Conservation (phyloP, 1,139 yeast genomes). For the Saccharomyces hybrid region DNA sequence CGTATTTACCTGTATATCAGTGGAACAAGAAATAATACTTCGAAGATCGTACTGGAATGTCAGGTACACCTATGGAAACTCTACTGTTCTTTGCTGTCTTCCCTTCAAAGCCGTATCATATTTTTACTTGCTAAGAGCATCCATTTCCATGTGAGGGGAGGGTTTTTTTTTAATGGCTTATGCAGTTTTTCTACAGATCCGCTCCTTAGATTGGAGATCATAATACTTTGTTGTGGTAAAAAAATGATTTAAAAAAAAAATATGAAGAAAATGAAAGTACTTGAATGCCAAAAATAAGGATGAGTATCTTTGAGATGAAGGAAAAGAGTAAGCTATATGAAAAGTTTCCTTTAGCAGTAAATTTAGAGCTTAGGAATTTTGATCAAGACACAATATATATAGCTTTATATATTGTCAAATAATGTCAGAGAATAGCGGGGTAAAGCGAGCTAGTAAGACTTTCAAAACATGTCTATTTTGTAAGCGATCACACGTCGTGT, state of each 20-base stretch:
- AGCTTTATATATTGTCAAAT: neutral
- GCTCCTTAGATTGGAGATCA: slow-evolving; percentile 3
- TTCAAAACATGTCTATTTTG: slow-evolving; percentile 77
- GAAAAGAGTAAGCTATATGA: neutral
- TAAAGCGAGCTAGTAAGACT: slow-evolving; percentile 15
- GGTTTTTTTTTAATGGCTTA: neutral
- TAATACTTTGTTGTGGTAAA: neutral
- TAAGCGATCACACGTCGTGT: slow-evolving; percentile 89
- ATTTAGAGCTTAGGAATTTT: neutral
- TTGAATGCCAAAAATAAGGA: neutral
- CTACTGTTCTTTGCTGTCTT: neutral
- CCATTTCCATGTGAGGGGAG: neutral
- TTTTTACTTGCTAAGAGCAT: neutral
- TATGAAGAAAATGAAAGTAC: neutral
- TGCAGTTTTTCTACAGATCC: neutral
- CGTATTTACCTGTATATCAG: neutral
- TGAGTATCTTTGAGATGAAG: neutral
- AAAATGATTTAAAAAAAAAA: neutral
- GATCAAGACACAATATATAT: neutral
- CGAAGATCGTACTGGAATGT: neutral
- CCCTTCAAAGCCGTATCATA: neutral
- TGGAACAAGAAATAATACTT: neutral
- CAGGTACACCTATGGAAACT: neutral
- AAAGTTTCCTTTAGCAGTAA: neutral
- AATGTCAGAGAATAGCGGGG: neutral